Evolutionary conservation across 345 rosid genomes (phyloP).

Genomic region (Citrus trifoliata): DNA sequence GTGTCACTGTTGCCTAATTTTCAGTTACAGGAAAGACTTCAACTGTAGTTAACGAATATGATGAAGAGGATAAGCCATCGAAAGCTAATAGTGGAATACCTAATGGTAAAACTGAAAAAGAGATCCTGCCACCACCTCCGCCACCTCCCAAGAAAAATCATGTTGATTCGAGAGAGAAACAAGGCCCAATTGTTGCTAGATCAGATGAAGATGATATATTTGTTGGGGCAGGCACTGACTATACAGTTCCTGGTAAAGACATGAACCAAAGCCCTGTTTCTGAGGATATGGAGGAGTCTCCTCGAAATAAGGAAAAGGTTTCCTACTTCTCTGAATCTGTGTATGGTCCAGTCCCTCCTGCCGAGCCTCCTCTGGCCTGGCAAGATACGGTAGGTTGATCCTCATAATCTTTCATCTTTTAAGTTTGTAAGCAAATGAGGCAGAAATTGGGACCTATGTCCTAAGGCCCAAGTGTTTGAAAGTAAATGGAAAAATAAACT

Average conservation of each 20-base stretch:
- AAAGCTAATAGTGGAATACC: constrained; percentile 41
- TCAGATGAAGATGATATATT: constrained; percentile 81
- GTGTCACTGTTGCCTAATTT: constrained; percentile 5
- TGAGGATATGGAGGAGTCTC: constrained; percentile 99
- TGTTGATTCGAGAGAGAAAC: constrained; percentile 53
- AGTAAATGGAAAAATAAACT: neutral
- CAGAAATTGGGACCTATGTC: neutral
- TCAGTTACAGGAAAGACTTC: constrained; percentile 50
- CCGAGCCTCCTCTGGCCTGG: constrained; percentile 72
- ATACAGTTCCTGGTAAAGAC: constrained; percentile 75
- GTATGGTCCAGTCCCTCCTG: constrained; percentile 80
- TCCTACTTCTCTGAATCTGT: constrained; percentile 69
- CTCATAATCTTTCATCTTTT: neutral
- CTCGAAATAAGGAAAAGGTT: constrained; percentile 74
- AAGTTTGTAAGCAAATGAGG: neutral
- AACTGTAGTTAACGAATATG: constrained; percentile 43
- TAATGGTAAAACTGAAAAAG: constrained; percentile 41
- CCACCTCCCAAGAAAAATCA: constrained; percentile 50
- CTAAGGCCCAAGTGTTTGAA: neutral
- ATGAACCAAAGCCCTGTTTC: constrained; percentile 79
- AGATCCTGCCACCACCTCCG: constrained; percentile 68
- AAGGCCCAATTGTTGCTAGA: constrained; percentile 54
- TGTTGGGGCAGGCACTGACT: constrained; percentile 84
- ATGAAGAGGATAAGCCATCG: constrained; percentile 53
- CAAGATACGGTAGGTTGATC: constrained; percentile 62